Percentiles rank a stretch among this genome's conserved stretches.
Conservation (phyloP, 257 asterid genomes). For the Solanum corneliomulleri region DNA sequence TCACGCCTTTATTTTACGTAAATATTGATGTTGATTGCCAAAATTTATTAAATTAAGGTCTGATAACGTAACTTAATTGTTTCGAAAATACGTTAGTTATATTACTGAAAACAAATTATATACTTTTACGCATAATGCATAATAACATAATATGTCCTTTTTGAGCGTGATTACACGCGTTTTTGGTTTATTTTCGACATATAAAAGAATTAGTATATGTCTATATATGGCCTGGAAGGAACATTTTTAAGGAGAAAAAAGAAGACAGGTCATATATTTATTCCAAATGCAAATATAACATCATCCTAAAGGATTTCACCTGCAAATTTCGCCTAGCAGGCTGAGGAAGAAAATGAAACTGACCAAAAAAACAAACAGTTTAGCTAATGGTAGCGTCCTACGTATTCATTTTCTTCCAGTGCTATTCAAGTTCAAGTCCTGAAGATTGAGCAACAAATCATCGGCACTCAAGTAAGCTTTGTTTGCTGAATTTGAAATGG, state of each 20-base stretch:
- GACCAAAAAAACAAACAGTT: not conserved
- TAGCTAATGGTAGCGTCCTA: not conserved
- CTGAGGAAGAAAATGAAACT: not conserved
- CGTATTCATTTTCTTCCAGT: conserved; percentile 8
- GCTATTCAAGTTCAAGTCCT: conserved; percentile 19
- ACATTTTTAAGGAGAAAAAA: not conserved
- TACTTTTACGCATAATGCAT: not conserved
- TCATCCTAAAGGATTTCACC: not conserved
- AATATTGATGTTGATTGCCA: not conserved
- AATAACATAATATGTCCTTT: too few relatives aligned
- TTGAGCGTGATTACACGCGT: too few relatives aligned
- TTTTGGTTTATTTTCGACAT: not conserved
- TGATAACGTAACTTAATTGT: not conserved
- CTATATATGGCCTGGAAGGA: not conserved
- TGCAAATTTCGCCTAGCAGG: not conserved
- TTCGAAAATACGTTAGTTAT: not conserved
- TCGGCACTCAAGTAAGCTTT: conserved; percentile 70
- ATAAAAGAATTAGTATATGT: not conserved
- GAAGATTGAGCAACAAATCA: conserved; percentile 81
- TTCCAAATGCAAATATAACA: not conserved
- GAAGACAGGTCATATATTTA: not conserved
- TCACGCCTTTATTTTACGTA: not conserved
- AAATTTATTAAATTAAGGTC: not conserved
- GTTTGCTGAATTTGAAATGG: conserved; percentile 54
- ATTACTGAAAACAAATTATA: not conserved